Evolutionary conservation across 2,329 filamentous ascomycete species (phyloP).

Genomic region (Polytolypa hystricis): DNA sequence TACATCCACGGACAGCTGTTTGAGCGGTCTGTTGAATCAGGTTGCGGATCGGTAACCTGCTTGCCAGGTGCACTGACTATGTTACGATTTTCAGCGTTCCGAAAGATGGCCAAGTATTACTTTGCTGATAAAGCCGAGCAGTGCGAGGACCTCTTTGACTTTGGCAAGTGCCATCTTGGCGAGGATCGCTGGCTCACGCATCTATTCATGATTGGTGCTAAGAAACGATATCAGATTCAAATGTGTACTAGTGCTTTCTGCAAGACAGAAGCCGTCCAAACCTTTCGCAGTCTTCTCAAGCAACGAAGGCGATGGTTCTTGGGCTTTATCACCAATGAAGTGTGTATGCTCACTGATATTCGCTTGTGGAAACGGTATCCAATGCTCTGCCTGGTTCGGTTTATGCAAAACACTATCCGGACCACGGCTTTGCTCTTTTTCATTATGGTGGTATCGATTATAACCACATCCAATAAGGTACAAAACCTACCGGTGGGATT

Average conservation of each 20-base stretch:
- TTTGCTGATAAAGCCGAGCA: constrained; percentile 95
- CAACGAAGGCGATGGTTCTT: constrained; percentile 94
- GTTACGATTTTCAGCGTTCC: constrained; percentile 88
- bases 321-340: constrained; percentile 95
- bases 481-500: constrained; percentile 79
- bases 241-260: constrained; percentile 97
- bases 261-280: constrained; percentile 94
- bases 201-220: constrained; percentile 95
- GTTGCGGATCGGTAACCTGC: constrained; percentile 87
- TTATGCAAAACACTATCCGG: constrained; percentile 92
- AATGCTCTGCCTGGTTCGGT: constrained; percentile 70
- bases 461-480: constrained; percentile 71
- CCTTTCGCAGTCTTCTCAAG: constrained; percentile 74
- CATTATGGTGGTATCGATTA: constrained; percentile 77
- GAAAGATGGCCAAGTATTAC: constrained; percentile 95
- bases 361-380: constrained; percentile 88
- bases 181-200: constrained; percentile 97
- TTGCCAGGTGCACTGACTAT: constrained; percentile 92
- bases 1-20: constrained; percentile 96
- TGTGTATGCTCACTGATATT: constrained; percentile 93
- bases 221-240: constrained; percentile 87
- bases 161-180: constrained; percentile 86
- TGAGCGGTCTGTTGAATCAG: constrained; percentile 88
- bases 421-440: constrained; percentile 91
- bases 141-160: constrained; percentile 92